Evolutionary conservation across 2,329 filamentous ascomycete species (phyloP).

Genomic region (Fusarium citri): DNA sequence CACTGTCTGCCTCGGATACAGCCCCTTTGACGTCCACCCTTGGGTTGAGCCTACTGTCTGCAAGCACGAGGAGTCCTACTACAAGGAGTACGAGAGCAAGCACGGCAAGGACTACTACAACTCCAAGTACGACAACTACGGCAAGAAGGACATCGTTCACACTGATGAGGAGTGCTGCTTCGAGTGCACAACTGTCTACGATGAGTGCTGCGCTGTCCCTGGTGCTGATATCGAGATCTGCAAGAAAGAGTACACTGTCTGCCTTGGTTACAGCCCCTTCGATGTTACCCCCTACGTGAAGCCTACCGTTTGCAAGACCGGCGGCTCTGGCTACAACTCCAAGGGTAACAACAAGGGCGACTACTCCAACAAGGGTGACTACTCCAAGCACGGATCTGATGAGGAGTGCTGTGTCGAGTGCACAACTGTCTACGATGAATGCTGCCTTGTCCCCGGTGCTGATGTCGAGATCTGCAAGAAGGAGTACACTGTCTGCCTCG

Average conservation of each 20-base stretch:
- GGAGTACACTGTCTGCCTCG: constrained; percentile 24
- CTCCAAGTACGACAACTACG: constrained; percentile 9
- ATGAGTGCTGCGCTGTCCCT: constrained; percentile 20
- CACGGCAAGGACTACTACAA: constrained; percentile 20
- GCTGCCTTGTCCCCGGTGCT: constrained; percentile 3
- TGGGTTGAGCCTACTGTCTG: constrained; percentile 20
- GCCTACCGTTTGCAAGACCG: constrained; percentile 35
- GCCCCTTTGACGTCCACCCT: constrained; percentile 12
- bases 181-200: constrained; percentile 27
- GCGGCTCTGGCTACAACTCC: background rate
- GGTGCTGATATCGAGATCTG: constrained; percentile 20
- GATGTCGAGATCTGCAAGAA: constrained; percentile 20
- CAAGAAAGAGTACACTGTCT: constrained; percentile 25
- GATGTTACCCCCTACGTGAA: constrained; percentile 20
- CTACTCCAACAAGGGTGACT: background rate
- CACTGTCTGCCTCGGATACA: constrained; percentile 33
- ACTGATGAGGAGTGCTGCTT: constrained; percentile 30
- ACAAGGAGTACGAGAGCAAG: constrained; percentile 16
- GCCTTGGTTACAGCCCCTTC: constrained; percentile 33
- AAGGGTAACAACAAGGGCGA: background rate
- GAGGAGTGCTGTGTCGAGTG: constrained; percentile 31
- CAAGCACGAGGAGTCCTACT: constrained; percentile 34
- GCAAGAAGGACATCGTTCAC: background rate
- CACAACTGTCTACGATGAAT: constrained; percentile 29
- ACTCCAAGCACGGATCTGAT: constrained; percentile 1